Conservation (phyloP, 2,329 filamentous ascomycete genomes). For the Aspergillus fijiensis region DNA sequence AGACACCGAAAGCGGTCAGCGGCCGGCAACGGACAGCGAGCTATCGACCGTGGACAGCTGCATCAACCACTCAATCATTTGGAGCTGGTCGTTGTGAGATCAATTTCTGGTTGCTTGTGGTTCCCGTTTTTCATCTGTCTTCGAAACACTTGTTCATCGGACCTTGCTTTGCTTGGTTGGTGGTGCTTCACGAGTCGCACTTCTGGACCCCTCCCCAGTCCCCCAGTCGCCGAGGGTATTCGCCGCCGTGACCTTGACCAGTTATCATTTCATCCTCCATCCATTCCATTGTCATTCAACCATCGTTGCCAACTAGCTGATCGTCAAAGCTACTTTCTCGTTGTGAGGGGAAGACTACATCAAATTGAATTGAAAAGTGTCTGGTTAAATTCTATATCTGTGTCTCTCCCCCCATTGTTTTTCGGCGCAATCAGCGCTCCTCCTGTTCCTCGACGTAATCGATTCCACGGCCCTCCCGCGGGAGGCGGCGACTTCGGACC, state of each 20-base stretch:
- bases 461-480: conserved; percentile 17
- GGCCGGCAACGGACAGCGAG: conserved; percentile 3
- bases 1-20: conserved; percentile 11
- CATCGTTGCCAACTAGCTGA: conserved; percentile 2
- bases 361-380: neutral
- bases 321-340: neutral
- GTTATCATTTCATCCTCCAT: neutral
- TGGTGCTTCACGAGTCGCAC: neutral
- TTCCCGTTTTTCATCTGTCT: neutral
- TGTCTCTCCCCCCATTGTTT: neutral
- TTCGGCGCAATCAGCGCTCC: neutral
- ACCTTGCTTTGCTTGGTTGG: neutral
- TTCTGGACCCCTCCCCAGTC: neutral
- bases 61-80: neutral
- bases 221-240: neutral
- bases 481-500: conserved; percentile 35
- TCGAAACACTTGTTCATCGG: neutral
- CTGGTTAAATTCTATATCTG: neutral
- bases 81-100: neutral
- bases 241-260: neutral
- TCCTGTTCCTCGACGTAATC: conserved; percentile 3
- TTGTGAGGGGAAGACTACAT: neutral
- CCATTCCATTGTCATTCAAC: neutral
- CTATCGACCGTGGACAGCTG: neutral
- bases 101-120: neutral